Base-by-base conservation (phyloP, 2,329 filamentous ascomycete species). In the Botryotinia calthae region DNA sequence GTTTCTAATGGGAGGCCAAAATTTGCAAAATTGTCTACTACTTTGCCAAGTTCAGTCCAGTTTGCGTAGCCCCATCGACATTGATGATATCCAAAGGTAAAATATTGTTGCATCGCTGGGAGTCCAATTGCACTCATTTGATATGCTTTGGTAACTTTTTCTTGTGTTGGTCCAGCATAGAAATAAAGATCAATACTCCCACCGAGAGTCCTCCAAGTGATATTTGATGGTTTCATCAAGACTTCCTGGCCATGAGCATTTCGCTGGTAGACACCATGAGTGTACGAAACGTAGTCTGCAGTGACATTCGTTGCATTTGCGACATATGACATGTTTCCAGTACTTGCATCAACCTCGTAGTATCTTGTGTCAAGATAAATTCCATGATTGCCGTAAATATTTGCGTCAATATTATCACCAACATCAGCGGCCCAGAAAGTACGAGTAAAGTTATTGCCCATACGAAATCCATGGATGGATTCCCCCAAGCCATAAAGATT, bases 21-120 rank as follows among this genome's bases (percentile, higher is more conserved):
- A 66, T 85, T 84, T 51, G 86, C 87, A 81, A 93, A 93, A 80
- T 88, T 90, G 74, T 88, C 87, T 8, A 93, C 86, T 1, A 93
- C 90, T 67, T 89, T 87, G 75, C 91, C 86, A 4, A 93, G 79
- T 42, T 88, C 85, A 1, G 88, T 87, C 89, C 91, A 94, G 77
- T 93, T 93, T 56, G 86, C 83, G 80, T 96, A 96, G 0, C 93
- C 93, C 90, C 93, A 96, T 73, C 92, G 87, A 77, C 93, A 95
- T 80, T 97, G 93, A 76, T 97, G 93, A 79, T 87, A 95, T 0
- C 94, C 94, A 74, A 97, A 89, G 0, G 90, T 89, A 85, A 89
- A 95, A 82, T 96, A 96, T 76, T 92, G 90, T 79, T 95, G 91
- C 88, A 95, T 90, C 0, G 90, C 90, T 1, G 93, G 93, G 8